phyloP scores from a whole-genome alignment of 2,329 filamentous ascomycete genomes.

The Stachybotrys elegans region DNA sequence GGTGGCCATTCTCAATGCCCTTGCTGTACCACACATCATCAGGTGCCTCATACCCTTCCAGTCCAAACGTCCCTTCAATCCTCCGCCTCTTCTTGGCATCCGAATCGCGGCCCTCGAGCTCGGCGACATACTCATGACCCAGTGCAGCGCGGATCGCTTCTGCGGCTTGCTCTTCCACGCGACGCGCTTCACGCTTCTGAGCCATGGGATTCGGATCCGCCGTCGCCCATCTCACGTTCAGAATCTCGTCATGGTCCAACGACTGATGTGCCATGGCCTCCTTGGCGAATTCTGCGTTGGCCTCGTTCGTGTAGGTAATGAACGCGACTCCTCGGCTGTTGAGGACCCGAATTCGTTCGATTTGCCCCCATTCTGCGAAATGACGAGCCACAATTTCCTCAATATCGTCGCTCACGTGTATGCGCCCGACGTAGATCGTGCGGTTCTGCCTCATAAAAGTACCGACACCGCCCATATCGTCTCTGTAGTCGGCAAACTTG shows the following conservation, averaged over 20 bases:
- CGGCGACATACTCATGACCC: slow-evolving; percentile 84
- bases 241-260: slow-evolving; percentile 83
- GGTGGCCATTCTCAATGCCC: background rate
- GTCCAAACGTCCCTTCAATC: slow-evolving; percentile 81
- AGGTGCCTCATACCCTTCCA: slow-evolving; percentile 88
- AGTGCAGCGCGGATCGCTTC: slow-evolving; percentile 86
- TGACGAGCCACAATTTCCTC: slow-evolving; percentile 93
- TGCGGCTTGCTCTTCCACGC: slow-evolving; percentile 92
- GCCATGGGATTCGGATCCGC: slow-evolving; percentile 94
- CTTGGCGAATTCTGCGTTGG: slow-evolving; percentile 85
- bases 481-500: slow-evolving; percentile 87
- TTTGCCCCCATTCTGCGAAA: slow-evolving; percentile 93
- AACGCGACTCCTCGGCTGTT: slow-evolving; percentile 90
- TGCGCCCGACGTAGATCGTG: slow-evolving; percentile 87
- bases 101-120: slow-evolving; percentile 87
- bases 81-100: slow-evolving; percentile 84
- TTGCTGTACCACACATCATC: slow-evolving; percentile 59
- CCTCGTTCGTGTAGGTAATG: slow-evolving; percentile 88
- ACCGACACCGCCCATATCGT: slow-evolving; percentile 97
- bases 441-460: slow-evolving; percentile 91
- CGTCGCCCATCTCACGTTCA: slow-evolving; percentile 97
- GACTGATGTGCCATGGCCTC: slow-evolving; percentile 95
- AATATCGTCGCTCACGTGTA: slow-evolving; percentile 94
- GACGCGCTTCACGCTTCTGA: slow-evolving; percentile 81
- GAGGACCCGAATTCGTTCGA: slow-evolving; percentile 82